Base-by-base conservation (phyloP, 768 basidiomycete genomes). In the Serendipita sp. region DNA sequence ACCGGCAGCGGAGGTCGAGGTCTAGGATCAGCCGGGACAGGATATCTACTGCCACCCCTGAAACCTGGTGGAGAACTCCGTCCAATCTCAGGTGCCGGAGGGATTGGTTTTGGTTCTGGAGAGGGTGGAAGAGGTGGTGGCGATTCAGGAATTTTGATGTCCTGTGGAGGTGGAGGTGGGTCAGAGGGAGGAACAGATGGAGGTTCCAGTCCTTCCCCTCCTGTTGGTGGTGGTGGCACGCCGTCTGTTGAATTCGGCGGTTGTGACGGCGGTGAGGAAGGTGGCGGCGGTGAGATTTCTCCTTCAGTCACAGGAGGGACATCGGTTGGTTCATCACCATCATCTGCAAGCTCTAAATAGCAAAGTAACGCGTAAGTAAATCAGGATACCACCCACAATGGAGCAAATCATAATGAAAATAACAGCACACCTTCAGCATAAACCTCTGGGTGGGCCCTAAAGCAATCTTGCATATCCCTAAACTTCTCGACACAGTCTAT, bases 401-500 rank as follows among this genome's bases (percentile, higher is more conserved):
- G n/a, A n/a, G n/a, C n/a, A n/a, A n/a, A n/a, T n/a, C n/a, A n/a
- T n/a, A n/a, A n/a, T n/a, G n/a, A n/a, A n/a, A n/a, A 38, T 38
- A 14, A 38, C 5, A 13, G 30, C 88, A 65, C 74, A 93, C 93
- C 93, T 66, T 91, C 89, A 16, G 85, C 90, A 72, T 98, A 98
- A n/a, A 91, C 79, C 26, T 98, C 94, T 0, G 95, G 95, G 73
- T 98, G 90, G 64, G 82, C 85, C 68, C 93, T 82, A 80, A 99
- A 98, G 79, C 96, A 99, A 62, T 86, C 84, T 70, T 99, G 96
- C 96, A 99, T 99, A 20, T 77, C 84, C 73, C 92, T 87, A 78
- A 99, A 99, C 75, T 89, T 93, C 67, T 97, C 96, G 11, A 99
- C 88, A 66, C 96, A 99, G 68, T 99, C 88, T 62, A 98, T 87